These are phyloP conservation scores for Asterophora parasitica DNA, from an alignment of 768 basidiomycete genomes.

Conservation along the genomic window DNA sequence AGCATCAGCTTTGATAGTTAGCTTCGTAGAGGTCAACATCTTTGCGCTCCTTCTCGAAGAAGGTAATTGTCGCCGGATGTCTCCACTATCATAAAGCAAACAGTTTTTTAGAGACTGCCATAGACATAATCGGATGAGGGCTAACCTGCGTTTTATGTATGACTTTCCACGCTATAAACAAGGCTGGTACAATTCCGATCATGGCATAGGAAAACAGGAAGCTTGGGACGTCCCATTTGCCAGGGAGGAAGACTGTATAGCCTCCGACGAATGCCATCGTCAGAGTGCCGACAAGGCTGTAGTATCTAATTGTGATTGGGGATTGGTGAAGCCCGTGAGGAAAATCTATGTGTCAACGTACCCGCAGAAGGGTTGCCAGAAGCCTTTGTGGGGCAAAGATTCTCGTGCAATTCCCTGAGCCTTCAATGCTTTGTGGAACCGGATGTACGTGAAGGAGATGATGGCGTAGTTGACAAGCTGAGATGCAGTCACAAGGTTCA, in stretches of 20 bases:
- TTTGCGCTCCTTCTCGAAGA: slow-evolving; percentile 41
- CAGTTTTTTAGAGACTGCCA: background rate
- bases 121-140: background rate
- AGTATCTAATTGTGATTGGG: slow-evolving; percentile 30
- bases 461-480: slow-evolving; percentile 45
- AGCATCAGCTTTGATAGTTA: slow-evolving; percentile 11
- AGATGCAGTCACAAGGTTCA: slow-evolving; percentile 46
- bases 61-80: slow-evolving; percentile 31
- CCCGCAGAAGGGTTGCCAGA: slow-evolving; percentile 51
- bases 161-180: slow-evolving; percentile 46
- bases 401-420: slow-evolving; percentile 41
- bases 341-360: slow-evolving; percentile 15
- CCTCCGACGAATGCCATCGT: slow-evolving; percentile 46
- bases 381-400: slow-evolving; percentile 38
- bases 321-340: background rate
- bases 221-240: slow-evolving; percentile 40
- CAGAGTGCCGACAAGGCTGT: slow-evolving; percentile 38
- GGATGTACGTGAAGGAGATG: slow-evolving; percentile 43
- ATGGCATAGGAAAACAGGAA: slow-evolving; percentile 49
- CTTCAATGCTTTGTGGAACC: slow-evolving; percentile 42
- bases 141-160: slow-evolving; percentile 34
- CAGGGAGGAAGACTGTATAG: slow-evolving; percentile 49
- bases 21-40: slow-evolving; percentile 41
- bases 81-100: slow-evolving; percentile 31
- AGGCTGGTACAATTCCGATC: slow-evolving; percentile 36